phyloP scores from a whole-genome alignment of 345 rosid species.

The Ceriops zippeliana region DNA sequence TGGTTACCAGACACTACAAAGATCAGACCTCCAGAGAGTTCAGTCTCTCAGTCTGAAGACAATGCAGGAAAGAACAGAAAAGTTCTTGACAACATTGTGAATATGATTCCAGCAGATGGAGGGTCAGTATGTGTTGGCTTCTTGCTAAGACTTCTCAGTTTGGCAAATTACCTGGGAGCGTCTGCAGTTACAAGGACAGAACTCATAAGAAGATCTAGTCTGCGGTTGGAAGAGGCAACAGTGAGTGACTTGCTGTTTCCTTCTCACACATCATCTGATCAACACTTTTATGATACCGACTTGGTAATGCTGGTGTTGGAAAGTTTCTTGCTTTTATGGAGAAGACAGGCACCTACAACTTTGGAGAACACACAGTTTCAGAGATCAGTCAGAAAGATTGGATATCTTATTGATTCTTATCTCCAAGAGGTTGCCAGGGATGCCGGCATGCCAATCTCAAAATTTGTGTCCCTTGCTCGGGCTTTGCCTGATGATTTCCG shows the following conservation, averaged over 20 bases:
- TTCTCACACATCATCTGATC: conserved; percentile 45
- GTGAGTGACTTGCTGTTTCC: conserved; percentile 61
- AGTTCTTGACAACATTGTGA: conserved; percentile 67
- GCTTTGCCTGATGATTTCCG: conserved; percentile 67
- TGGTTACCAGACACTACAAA: conserved; percentile 77
- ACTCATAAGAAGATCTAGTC: conserved; percentile 66
- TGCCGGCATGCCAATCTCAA: conserved; percentile 49
- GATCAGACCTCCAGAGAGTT: conserved; percentile 33
- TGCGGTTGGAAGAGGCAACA: conserved; percentile 78
- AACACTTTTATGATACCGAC: conserved; percentile 54
- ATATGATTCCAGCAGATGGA: conserved; percentile 78
- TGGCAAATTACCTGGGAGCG: conserved; percentile 63
- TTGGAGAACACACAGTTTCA: conserved; percentile 36
- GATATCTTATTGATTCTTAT: conserved; percentile 70
- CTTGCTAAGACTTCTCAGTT: conserved; percentile 78
- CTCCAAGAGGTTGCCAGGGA: conserved; percentile 80
- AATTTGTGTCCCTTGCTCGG: conserved; percentile 68
- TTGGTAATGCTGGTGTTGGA: conserved; percentile 63
- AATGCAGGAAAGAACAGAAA: conserved; percentile 42
- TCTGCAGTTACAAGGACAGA: conserved; percentile 68
- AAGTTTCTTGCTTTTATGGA: conserved; percentile 63
- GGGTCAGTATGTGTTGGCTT: conserved; percentile 83
- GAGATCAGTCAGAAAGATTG: conserved; percentile 59
- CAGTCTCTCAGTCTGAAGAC: conserved; percentile 45
- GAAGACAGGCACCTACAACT: conserved; percentile 55